Base-by-base conservation (phyloP, 1,284 basidiomycete species). In the Mycosarcoma mackinlayi region DNA sequence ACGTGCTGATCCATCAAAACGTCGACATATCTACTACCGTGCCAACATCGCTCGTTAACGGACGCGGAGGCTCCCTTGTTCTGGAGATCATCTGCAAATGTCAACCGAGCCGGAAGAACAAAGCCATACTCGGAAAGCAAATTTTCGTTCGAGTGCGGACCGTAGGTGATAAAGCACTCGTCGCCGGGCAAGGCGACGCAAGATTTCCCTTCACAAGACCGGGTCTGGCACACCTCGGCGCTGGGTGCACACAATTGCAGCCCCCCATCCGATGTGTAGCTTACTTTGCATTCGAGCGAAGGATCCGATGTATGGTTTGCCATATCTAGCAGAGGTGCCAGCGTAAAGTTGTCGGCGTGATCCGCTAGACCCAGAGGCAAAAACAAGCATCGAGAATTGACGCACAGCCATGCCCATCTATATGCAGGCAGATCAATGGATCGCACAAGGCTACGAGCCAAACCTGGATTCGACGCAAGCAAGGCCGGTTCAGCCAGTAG, bases 281-380 rank as follows among this genome's bases (percentile, higher is more conserved):
- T 46, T 25, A 78, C 77, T 18, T 67, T 75, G 65, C 72, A 79
- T 31, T 73, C 75, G 19, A 61, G 35, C 16, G 44, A 30, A 0
- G 55, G 30, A 16, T 72, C 58, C 2, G 64, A 40, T 3, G 78
- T 81, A 45, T 81, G 79, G 40, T 81, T 81, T 27, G 78, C 77
- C 79, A 81, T 80, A 30, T 81, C 79, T 10, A 81, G 76, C 52
- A 81, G 28, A 1, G 79, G 78, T 13, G 77, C 78, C 4, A 81
- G 44, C 2, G 79, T 79, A 40, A 81, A 73, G 39, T 81, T 81
- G 66, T 81, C 77, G 11, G 53, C 52, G 24, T 78, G 78, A 14
- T 67, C 47, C 10, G 54, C 64, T 8, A 78, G 63, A 2, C 56
- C 47, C 7, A 80, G 68, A 7, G 74, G 75, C 13, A 73, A 25